Evolutionary conservation across 192 early-diverging fungal genomes (phyloP).

Genomic region (Lobulomyces angularis): DNA sequence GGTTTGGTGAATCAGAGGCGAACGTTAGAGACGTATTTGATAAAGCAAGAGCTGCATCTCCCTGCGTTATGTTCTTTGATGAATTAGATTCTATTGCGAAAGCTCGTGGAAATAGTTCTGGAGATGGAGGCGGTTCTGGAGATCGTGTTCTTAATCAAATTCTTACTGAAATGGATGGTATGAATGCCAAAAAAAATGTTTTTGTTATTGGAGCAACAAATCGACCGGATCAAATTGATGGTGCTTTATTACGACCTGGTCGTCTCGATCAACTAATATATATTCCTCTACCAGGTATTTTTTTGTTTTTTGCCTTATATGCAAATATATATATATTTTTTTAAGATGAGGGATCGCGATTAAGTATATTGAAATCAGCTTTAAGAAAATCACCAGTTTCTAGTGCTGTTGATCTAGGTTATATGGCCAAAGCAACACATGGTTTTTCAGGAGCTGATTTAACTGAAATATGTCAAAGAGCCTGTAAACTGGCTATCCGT

Average conservation of each 20-base stretch:
- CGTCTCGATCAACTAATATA: slow-evolving; percentile 98
- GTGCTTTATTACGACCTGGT: slow-evolving; percentile 90
- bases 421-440: slow-evolving; percentile 77
- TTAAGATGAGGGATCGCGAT: slow-evolving; percentile 69
- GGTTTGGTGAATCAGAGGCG: slow-evolving; percentile 99
- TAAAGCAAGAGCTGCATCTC: slow-evolving; percentile 92
- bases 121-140: slow-evolving; percentile 85
- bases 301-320: neutral
- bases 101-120: slow-evolving; percentile 66
- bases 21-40: slow-evolving; percentile 99
- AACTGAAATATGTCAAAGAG: slow-evolving; percentile 97
- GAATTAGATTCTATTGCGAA: slow-evolving; percentile 98
- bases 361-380: slow-evolving; percentile 68
- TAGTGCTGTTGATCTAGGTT: slow-evolving; percentile 60
- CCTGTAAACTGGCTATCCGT: slow-evolving; percentile 92
- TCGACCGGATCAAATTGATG: slow-evolving; percentile 96
- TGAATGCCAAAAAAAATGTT: slow-evolving; percentile 99
- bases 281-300: slow-evolving; percentile 66
- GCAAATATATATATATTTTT: neutral
- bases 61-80: slow-evolving; percentile 99
- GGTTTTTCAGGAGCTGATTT: slow-evolving; percentile 98
- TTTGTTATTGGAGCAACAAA: slow-evolving; percentile 99
- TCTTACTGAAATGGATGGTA: slow-evolving; percentile 98
- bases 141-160: slow-evolving; percentile 99
- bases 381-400: slow-evolving; percentile 90